Evolutionary conservation across 2,329 filamentous ascomycete species (phyloP), one percentile per base, ranked within the genome.

Genomic region (Didymellaceae sp.): DNA sequence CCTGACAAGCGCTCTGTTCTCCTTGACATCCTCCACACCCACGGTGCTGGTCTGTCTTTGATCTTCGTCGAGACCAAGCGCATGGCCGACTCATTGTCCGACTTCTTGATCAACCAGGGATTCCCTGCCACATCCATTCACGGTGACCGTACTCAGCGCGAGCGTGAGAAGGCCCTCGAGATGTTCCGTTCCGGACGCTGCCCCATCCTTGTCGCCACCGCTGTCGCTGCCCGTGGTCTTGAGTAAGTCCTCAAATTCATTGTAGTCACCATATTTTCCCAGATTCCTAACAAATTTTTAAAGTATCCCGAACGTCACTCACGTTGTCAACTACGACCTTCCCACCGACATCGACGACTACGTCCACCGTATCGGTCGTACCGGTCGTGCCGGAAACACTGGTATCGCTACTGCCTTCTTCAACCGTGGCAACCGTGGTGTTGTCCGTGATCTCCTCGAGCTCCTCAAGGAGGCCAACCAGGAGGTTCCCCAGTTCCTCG

Each of bases 31-130:
- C 87, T 99, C 46, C 93, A 97, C 83, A 96, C 91, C 32, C 91
- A 97, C 68, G 90, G 87, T 52, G 89, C 80, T 55, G 92, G 92
- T 70, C 83, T 97, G 55, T 97, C 93, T 13, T 81, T 99, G 57
- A 97, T 99, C 73, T 99, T 99, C 78, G 94, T 99, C 58, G 94
- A 97, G 83, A 97, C 94, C 55, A 99, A 99, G 87, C 93, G 94
- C 66, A 97, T 97, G 92, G 94, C 94, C 54, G 94, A 99, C 76
- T 93, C 92, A 13, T 82, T 99, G 45, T 97, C 92, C 56, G 94
- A 99, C 74, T 99, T 97, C 83, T 81, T 99, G 54, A 95, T 97
- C 81, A 97, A 97, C 82, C 93, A 97, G 78, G 92, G 86, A 76
- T 97, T 99, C 85, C 93, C 93, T 7, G 94, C 94, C 45, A 99